These are phyloP conservation scores for Scleromitrula shiraiana DNA, from an alignment of 2,329 filamentous ascomycete species.

Conservation along the genomic window DNA sequence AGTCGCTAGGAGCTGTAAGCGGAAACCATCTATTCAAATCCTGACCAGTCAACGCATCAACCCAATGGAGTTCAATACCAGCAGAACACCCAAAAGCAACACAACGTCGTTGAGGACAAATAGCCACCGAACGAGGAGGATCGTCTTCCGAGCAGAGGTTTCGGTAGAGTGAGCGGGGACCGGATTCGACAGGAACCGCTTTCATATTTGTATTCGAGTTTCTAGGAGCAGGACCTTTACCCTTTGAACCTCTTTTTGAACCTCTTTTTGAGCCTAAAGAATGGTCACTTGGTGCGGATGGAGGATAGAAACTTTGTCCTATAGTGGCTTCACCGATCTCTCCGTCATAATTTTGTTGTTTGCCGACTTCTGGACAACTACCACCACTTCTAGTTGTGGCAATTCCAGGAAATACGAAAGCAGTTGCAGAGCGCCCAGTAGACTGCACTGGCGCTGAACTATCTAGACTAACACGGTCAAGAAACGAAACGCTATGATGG, in stretches of 20 bases:
- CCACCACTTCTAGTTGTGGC: slow-evolving; percentile 12
- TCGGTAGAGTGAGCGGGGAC: slow-evolving; percentile 31
- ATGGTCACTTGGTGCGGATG: slow-evolving; percentile 8
- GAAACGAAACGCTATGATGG: slow-evolving; percentile 14
- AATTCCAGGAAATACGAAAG: slow-evolving; percentile 22
- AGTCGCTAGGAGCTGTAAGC: slow-evolving; percentile 44
- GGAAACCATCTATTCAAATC: slow-evolving; percentile 49
- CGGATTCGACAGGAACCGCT: slow-evolving; percentile 28
- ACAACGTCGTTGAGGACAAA: slow-evolving; percentile 56
- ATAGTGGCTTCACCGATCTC: slow-evolving; percentile 6
- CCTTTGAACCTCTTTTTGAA: slow-evolving; percentile 4
- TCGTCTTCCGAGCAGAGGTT: slow-evolving; percentile 54
- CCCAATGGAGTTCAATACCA: slow-evolving; percentile 56
- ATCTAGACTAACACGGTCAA: slow-evolving; percentile 21
- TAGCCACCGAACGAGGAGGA: slow-evolving; percentile 55
- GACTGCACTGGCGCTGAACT: slow-evolving; percentile 15
- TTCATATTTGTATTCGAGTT: neutral
- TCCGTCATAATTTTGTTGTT: slow-evolving; percentile 17
- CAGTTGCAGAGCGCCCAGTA: slow-evolving; percentile 5
- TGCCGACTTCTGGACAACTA: slow-evolving; percentile 8
- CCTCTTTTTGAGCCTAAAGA: slow-evolving; percentile 4
- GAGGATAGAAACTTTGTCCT: slow-evolving; percentile 10
- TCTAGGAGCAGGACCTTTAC: slow-evolving; percentile 8
- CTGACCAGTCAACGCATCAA: slow-evolving; percentile 38
- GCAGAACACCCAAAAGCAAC: slow-evolving; percentile 57